phyloP scores from a whole-genome alignment of 2,329 filamentous ascomycete species.

The Rhinocladiella mackenziei region DNA sequence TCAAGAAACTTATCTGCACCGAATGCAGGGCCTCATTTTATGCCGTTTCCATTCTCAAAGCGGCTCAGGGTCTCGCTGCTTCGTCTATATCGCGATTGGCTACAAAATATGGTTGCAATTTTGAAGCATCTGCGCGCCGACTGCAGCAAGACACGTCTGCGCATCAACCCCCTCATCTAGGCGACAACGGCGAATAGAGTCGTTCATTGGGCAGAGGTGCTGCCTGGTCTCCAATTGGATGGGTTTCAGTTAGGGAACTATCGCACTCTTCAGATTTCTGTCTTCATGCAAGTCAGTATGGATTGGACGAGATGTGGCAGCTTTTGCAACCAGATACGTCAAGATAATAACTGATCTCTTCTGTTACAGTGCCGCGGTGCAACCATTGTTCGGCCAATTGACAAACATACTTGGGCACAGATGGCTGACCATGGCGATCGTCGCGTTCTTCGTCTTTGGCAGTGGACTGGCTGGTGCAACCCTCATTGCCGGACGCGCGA shows the following conservation, averaged over 20 bases:
- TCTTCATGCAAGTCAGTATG: slow-evolving; percentile 11
- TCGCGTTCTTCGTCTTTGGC: slow-evolving; percentile 50
- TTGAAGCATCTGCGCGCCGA: neutral
- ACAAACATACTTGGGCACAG: slow-evolving; percentile 51
- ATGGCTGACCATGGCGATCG: slow-evolving; percentile 39
- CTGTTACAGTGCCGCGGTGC: neutral
- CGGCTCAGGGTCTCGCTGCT: slow-evolving; percentile 10
- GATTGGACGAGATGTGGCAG: slow-evolving; percentile 7
- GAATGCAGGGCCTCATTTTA: too few relatives aligned
- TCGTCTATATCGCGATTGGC: slow-evolving; percentile 5
- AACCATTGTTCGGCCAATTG: slow-evolving; percentile 42
- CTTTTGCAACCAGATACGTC: neutral
- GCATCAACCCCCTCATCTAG: neutral
- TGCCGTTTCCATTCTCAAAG: too few relatives aligned
- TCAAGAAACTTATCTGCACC: too few relatives aligned
- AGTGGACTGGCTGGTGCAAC: slow-evolving; percentile 52
- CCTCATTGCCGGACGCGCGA: slow-evolving; percentile 53
- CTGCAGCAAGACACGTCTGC: neutral
- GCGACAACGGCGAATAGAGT: neutral
- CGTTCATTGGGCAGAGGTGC: slow-evolving; percentile 3
- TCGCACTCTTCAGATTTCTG: slow-evolving; percentile 8
- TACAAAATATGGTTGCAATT: slow-evolving; percentile 3
- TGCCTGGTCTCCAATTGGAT: slow-evolving; percentile 4
- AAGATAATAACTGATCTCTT: neutral
- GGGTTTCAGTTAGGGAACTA: slow-evolving; percentile 6